Base-by-base conservation (phyloP, 179 eudicot genomes). In the Beta macrorhiza region DNA sequence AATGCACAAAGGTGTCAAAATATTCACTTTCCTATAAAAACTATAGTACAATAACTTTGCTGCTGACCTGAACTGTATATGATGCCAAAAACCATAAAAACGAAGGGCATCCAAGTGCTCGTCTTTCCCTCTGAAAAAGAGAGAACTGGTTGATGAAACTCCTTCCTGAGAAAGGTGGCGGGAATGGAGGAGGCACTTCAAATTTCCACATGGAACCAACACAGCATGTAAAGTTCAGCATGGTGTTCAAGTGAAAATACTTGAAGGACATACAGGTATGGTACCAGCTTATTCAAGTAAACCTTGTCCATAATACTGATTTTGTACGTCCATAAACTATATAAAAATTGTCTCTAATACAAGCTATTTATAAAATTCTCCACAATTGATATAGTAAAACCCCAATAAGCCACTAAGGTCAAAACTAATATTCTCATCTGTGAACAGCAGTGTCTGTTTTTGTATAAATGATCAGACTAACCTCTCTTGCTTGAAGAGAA, bases 171-270 rank as follows among this genome's bases (percentile, higher is more conserved):
- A 90, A 87, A 87, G 91, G 97, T 79, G 93, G 98, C 82, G 98
- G 99, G 52, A 93, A 83, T 79, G 98, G 98, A 88, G 91, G 96
- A 82, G 97, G 98, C 95, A 96, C 99, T 96, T 85, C 85, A 87
- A 90, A 82, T 81, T 84, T 89, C 85, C 83, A 87, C 84, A 83
- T 82, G 85, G 81, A 5, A 56, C 55, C 16, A 74, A 74, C 47
- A 29, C 78, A 75, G 17, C 16, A 56, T 75, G 77, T 87, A 90
- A 82, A 79, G 80, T 88, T 87, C 78, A 86, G 87, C 85, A 83
- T 80, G 83, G 81, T 80, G 79, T 80, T 82, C 85, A 84, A 88
- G 75, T 53, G 68, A 84, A 83, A 82, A 67, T 49, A 9, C 47
- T 74, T 85, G 76, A 87, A 83, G 87, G 70, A 76, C 67, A 81